phyloP scores from a whole-genome alignment of 495 filamentous ascomycete species.

The Cetradonia linearis region DNA sequence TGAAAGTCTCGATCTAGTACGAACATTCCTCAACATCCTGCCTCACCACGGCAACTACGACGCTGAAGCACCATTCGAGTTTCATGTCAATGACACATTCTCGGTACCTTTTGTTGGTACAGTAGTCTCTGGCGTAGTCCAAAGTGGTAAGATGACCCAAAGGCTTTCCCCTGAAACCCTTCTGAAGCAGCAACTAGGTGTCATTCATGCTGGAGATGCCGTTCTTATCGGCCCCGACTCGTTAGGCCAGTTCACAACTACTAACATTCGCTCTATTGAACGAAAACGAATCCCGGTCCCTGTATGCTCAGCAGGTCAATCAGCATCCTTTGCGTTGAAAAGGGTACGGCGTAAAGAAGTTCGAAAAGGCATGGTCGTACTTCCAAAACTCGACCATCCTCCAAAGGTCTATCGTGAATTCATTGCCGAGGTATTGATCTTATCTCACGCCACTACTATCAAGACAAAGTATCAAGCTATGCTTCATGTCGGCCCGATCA shows the following conservation, averaged over 20 bases:
- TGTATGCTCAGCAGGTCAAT: constrained; percentile 82
- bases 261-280: constrained; percentile 85
- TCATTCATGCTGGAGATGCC: constrained; percentile 82
- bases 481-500: constrained; percentile 92
- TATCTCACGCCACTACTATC: constrained; percentile 97
- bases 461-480: constrained; percentile 97
- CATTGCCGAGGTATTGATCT: constrained; percentile 88
- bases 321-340: constrained; percentile 82
- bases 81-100: constrained; percentile 95
- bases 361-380: constrained; percentile 94
- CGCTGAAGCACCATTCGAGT: constrained; percentile 79
- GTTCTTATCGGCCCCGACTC: constrained; percentile 88
- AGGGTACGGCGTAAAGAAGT: constrained; percentile 84
- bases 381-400: constrained; percentile 64
- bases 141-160: constrained; percentile 42
- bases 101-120: constrained; percentile 98
- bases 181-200: constrained; percentile 33
- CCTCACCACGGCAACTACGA: constrained; percentile 94
- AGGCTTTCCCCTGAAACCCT: neutral
- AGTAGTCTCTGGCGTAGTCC: constrained; percentile 89
- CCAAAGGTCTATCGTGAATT: constrained; percentile 88
- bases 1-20: constrained; percentile 67
- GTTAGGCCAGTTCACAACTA: constrained; percentile 83
- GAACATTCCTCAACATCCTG: constrained; percentile 88
- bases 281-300: constrained; percentile 88